Conservation (phyloP, 441 rosid species). For the Flueggea neowawraea region DNA sequence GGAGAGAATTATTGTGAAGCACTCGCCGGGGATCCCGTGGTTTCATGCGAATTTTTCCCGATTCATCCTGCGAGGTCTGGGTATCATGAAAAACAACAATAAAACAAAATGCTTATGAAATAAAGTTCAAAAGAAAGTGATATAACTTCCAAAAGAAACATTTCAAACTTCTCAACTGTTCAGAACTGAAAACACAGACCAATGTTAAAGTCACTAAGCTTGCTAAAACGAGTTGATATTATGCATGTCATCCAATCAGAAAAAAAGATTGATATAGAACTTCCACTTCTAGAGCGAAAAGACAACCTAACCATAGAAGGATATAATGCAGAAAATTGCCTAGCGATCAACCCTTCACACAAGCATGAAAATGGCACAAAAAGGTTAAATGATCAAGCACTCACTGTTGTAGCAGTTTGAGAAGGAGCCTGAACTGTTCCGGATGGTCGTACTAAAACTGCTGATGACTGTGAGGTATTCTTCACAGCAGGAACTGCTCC, state of each 20-base stretch:
- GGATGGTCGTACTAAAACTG: slow-evolving; percentile 40
- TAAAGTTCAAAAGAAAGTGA: neutral
- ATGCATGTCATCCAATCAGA: neutral
- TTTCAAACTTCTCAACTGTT: neutral
- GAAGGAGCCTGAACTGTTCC: slow-evolving; percentile 39
- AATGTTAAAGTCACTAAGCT: neutral
- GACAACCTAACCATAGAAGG: neutral
- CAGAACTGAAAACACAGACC: neutral
- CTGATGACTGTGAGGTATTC: slow-evolving; percentile 31
- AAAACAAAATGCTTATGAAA: slow-evolving; percentile 1
- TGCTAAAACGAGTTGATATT: neutral
- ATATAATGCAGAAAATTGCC: neutral
- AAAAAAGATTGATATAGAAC: neutral
- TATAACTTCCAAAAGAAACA: neutral
- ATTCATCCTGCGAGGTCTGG: slow-evolving; percentile 50
- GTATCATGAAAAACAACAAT: slow-evolving; percentile 1
- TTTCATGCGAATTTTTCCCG: slow-evolving; percentile 82
- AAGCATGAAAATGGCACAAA: slow-evolving; percentile 2
- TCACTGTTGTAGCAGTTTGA: slow-evolving; percentile 35
- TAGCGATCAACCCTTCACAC: neutral
- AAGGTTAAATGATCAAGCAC: slow-evolving; percentile 20
- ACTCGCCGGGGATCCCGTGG: slow-evolving; percentile 97
- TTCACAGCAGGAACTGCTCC: slow-evolving; percentile 37
- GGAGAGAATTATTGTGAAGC: slow-evolving; percentile 58
- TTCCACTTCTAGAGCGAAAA: neutral